A percentile compares a stretch with the other conserved stretches of the same genome.
phyloP scores from a whole-genome alignment of 2,329 filamentous ascomycete species.

The Pseudopyricularia cyperi region DNA sequence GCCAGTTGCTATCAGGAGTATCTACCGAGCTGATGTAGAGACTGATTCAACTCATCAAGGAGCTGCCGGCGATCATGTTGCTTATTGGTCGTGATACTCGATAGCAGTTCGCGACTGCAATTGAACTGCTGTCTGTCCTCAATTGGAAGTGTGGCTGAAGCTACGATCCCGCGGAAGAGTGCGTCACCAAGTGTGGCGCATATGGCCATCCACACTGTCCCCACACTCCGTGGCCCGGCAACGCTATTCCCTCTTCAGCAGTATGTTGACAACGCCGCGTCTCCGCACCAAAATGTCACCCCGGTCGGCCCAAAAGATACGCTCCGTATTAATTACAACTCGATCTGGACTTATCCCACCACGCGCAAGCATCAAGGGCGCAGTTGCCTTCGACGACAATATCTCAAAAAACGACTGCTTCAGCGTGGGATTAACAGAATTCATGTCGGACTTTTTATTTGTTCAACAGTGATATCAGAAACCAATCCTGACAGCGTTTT shows the following conservation, averaged over 20 bases:
- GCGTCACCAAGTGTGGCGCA: constrained; percentile 4
- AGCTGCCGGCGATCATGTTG: background rate
- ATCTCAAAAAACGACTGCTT: background rate
- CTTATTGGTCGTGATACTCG: too few relatives aligned
- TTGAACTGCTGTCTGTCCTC: constrained; percentile 2
- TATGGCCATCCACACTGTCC: background rate
- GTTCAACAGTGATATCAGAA: background rate
- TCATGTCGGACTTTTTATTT: background rate
- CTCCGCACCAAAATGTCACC: background rate
- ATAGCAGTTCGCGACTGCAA: background rate
- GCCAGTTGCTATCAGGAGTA: background rate
- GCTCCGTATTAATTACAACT: background rate
- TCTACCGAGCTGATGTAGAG: background rate
- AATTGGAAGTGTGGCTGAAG: constrained; percentile 2
- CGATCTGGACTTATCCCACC: background rate
- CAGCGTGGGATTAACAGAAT: background rate
- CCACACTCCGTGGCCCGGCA: background rate
- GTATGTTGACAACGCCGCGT: constrained; percentile 10
- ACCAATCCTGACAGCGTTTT: background rate
- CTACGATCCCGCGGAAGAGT: background rate
- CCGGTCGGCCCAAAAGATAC: background rate
- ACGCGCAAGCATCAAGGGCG: background rate
- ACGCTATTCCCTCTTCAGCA: constrained; percentile 7
- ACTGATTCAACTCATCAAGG: background rate
- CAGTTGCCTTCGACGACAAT: background rate